Conservation (phyloP, 1,139 yeast species). For the Geotrichum carabidarum region DNA sequence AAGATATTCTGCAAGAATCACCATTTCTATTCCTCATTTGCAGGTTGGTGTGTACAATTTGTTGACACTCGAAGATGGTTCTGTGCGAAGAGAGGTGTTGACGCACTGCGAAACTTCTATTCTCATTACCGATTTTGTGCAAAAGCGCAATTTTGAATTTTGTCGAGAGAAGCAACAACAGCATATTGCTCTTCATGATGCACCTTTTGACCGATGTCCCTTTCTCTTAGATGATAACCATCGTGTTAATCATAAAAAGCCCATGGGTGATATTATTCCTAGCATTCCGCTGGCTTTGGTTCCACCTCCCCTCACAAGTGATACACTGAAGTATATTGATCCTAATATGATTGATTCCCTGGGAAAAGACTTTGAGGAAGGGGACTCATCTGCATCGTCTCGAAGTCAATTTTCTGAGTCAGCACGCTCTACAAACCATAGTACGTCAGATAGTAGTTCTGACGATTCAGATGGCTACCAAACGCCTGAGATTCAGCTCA, state of each 20-base stretch:
- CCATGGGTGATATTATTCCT: conserved; percentile 44
- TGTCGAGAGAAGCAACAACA: conserved; percentile 54
- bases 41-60: conserved; percentile 34
- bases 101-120: conserved; percentile 52
- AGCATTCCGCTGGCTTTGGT: conserved; percentile 62
- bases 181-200: conserved; percentile 68
- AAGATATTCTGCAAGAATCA: conserved; percentile 55
- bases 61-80: conserved; percentile 6
- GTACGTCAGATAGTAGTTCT: not conserved
- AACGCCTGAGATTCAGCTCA: not conserved
- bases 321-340: conserved; percentile 28
- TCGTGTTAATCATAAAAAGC: conserved; percentile 38
- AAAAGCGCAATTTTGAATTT: conserved; percentile 47
- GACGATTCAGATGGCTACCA: conserved; percentile 2
- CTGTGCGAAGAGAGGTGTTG: conserved; percentile 23
- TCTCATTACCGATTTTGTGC: conserved; percentile 54
- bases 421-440: not conserved
- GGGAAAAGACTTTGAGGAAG: conserved; percentile 14
- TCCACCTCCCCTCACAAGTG: conserved; percentile 53
- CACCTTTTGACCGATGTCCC: conserved; percentile 74
- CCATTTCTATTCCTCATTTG: conserved; percentile 49
- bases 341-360: conserved; percentile 23
- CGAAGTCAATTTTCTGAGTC: conserved; percentile 7
- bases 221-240: conserved; percentile 55
- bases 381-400: conserved; percentile 17